Evolutionary conservation across 2,329 filamentous ascomycete species (phyloP), one percentile per base, ranked within the genome.

Genomic region (Verticillium tricorpus): DNA sequence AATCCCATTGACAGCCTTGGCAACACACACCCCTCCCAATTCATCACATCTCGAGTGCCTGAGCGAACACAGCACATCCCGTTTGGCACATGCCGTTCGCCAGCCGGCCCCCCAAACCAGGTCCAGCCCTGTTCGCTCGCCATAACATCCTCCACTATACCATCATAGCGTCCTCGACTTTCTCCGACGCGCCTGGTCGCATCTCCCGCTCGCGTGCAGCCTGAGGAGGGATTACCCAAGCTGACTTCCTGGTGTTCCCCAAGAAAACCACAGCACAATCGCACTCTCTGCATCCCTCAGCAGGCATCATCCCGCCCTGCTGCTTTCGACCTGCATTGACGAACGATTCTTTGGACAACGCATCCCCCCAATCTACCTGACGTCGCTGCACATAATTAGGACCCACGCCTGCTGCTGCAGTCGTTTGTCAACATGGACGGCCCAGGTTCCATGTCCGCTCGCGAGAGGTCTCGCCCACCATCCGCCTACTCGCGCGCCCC

Each of bases 401-500:
- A 52, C 8, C 22, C 45, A 19, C 25, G 14, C 19, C 54, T 7
- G 52, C 17, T 15, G 54, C 54, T 12, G 25, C 54, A 17, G 54
- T 45, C 39, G 52, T 40, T 22, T 32, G 19, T 25, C 58, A 62
- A 22, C 19, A 66, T 66, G 64, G 63, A 66, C 15, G 39, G 39
- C 15, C 50, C 35, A n/a, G 56, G 31, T 45, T 45, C 32, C 7
- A 56, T 15, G 14, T 59, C 61, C n/a, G 37, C 57, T 19, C 59
- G 63, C 35, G 61, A 61, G 63, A 35, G 61, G 61, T 56, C 60
- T 17, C 58, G 55, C 19, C 52, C 61, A 28, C 63, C 64, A 31
- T 58, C 68, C 17, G 61, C 61, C 45, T 69, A 76, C 64, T 72
- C 76, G 64, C 80, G 80, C 62, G 76, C 76, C 11, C 71, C 77